Percentiles rank a stretch among this genome's conserved stretches.
Conservation (phyloP, 768 basidiomycete species). For the Trametes cingulata region DNA sequence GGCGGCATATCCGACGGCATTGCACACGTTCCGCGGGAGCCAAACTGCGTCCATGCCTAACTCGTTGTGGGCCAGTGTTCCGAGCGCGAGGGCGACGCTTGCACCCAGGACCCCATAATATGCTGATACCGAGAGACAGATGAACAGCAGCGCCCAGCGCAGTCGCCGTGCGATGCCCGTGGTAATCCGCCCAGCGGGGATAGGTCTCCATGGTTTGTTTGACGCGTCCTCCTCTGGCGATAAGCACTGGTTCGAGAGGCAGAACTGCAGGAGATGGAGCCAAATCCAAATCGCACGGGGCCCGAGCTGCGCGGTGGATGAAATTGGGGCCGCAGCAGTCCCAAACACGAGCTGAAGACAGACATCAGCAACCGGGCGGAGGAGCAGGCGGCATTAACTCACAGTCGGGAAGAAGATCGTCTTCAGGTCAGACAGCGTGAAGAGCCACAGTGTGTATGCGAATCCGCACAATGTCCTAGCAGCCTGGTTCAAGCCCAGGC, state of each 20-base stretch:
- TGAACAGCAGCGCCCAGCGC: slow-evolving; percentile 35
- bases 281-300: slow-evolving; percentile 31
- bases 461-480: background rate
- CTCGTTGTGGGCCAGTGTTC: slow-evolving; percentile 35
- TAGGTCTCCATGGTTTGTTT: slow-evolving; percentile 40
- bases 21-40: slow-evolving; percentile 34
- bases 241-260: slow-evolving; percentile 36
- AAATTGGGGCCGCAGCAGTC: slow-evolving; percentile 17
- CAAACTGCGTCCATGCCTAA: slow-evolving; percentile 28
- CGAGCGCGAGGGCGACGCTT: slow-evolving; percentile 27
- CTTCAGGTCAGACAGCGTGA: slow-evolving; percentile 37
- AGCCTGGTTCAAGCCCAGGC: background rate
- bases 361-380: background rate
- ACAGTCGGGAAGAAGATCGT: slow-evolving; percentile 38
- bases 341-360: slow-evolving; percentile 25
- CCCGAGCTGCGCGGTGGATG: background rate
- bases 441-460: slow-evolving; percentile 33
- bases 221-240: slow-evolving; percentile 32
- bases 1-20: slow-evolving; percentile 34
- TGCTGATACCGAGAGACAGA: slow-evolving; percentile 30
- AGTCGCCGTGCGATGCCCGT: slow-evolving; percentile 24
- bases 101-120: slow-evolving; percentile 15
- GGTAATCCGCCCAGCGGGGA: slow-evolving; percentile 38
- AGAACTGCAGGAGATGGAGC: slow-evolving; percentile 36
- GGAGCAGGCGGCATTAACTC: background rate